Conservation (phyloP, 306 rosid genomes). For the Vachellia collinsii region DNA sequence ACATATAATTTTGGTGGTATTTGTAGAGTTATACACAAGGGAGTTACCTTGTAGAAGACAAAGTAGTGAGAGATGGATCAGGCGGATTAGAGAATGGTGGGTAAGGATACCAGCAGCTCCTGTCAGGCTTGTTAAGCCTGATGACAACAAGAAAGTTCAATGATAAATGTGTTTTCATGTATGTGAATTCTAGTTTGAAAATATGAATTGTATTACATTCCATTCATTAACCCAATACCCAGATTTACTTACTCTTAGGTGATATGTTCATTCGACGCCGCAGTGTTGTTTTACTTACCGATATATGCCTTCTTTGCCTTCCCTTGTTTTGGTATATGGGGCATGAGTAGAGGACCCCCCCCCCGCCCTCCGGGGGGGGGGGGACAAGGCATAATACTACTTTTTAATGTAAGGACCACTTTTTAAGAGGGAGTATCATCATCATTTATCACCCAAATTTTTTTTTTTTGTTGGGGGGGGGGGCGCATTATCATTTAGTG, state of each 20-base stretch:
- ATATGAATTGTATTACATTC: not conserved
- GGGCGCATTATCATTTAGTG: no score
- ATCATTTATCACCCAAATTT: no score
- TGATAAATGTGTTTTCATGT: slow-evolving; percentile 26
- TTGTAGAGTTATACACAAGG: slow-evolving; percentile 76
- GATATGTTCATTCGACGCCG: not conserved
- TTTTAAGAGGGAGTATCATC: no score
- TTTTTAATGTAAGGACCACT: no score
- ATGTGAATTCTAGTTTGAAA: not conserved
- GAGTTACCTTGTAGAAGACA: slow-evolving; percentile 82
- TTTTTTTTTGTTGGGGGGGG: no score
- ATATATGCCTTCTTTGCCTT: slow-evolving; percentile 15
- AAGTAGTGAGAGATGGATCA: slow-evolving; percentile 59
- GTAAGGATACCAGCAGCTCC: slow-evolving; percentile 96
- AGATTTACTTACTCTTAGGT: not conserved
- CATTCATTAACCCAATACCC: not conserved
- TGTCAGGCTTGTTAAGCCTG: slow-evolving; percentile 70
- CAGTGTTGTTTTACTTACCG: not conserved
- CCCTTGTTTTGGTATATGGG: not conserved
- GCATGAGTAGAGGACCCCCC: no score
- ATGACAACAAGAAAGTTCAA: slow-evolving; percentile 69
- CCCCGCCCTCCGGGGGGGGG: no score
- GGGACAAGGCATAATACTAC: no score
- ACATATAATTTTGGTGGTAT: slow-evolving; percentile 55
- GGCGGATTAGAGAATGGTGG: slow-evolving; percentile 96